Conservation (phyloP, 345 rosid species). For the Iberis pinnata region DNA sequence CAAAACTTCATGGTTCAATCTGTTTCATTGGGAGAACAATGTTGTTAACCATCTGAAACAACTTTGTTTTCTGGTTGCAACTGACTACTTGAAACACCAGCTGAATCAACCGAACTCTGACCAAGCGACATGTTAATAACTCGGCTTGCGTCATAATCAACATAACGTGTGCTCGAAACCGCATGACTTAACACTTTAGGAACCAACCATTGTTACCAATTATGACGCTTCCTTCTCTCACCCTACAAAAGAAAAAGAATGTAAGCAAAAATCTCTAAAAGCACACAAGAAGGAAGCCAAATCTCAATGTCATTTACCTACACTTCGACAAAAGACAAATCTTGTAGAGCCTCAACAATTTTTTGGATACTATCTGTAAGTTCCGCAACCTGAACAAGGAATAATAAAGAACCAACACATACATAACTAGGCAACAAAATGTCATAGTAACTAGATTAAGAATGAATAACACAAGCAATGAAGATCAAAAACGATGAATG, state of each 20-base stretch:
- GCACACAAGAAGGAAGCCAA: neutral
- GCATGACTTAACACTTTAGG: neutral
- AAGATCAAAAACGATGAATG: conserved; percentile 15
- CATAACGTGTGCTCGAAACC: conserved; percentile 16
- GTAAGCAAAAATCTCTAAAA: neutral
- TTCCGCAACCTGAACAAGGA: conserved; percentile 44
- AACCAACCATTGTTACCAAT: conserved; percentile 58
- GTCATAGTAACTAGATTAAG: conserved; percentile 5
- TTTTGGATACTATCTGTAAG: conserved; percentile 57
- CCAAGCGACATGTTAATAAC: conserved; percentile 11
- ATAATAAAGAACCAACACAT: conserved; percentile 8
- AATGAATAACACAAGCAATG: neutral
- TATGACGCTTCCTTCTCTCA: conserved; percentile 57
- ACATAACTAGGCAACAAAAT: conserved; percentile 1
- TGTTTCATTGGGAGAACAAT: conserved; percentile 2
- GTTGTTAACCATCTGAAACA: conserved; percentile 19
- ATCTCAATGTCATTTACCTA: conserved; percentile 41
- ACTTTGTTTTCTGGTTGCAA: conserved; percentile 1
- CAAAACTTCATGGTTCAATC: conserved; percentile 24
- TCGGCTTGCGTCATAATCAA: conserved; percentile 14
- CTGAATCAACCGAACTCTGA: conserved; percentile 12
- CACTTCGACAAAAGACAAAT: conserved; percentile 60
- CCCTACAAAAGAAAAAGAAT: conserved; percentile 40
- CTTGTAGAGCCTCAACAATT: conserved; percentile 63
- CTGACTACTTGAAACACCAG: conserved; percentile 26